These are phyloP conservation scores for Myotisia sp. DNA, from an alignment of 2,329 filamentous ascomycete genomes.

Conservation along the genomic window DNA sequence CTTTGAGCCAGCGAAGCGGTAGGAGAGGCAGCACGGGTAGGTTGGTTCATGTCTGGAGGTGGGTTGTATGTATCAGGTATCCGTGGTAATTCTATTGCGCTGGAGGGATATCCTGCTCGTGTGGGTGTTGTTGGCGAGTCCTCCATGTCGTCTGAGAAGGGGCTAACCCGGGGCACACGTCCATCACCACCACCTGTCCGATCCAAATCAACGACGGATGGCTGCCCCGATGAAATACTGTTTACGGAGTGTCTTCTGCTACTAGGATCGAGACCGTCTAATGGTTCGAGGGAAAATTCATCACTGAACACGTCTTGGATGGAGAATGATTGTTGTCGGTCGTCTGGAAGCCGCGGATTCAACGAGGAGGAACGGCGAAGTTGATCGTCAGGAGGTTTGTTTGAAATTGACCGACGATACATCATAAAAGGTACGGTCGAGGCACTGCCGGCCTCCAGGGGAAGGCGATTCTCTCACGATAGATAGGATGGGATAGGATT, in stretches of 20 bases:
- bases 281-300: conserved; percentile 33
- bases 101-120: conserved; percentile 14
- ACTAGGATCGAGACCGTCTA: conserved; percentile 17
- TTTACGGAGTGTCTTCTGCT: conserved; percentile 9
- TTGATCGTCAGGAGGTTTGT: not conserved
- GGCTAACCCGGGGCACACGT: conserved; percentile 3
- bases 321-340: conserved; percentile 13
- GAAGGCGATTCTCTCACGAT: conserved; percentile 3
- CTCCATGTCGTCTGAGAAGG: conserved; percentile 14
- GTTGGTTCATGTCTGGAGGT: conserved; percentile 7
- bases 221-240: conserved; percentile 4
- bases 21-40: conserved; percentile 13
- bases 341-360: not conserved
- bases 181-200: not conserved
- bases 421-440: conserved; percentile 2
- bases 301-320: conserved; percentile 36
- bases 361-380: not conserved
- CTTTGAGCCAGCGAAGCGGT: conserved; percentile 10
- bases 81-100: conserved; percentile 11
- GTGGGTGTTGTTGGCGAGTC: conserved; percentile 17
- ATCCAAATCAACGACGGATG: conserved; percentile 2
- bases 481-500: not conserved
- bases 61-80: conserved; percentile 7
- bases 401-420: conserved; percentile 1
- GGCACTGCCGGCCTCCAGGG: conserved; percentile 4